These are phyloP conservation scores for Cantharellus anzutake DNA, from an alignment of 768 basidiomycete genomes.

Conservation along the genomic window DNA sequence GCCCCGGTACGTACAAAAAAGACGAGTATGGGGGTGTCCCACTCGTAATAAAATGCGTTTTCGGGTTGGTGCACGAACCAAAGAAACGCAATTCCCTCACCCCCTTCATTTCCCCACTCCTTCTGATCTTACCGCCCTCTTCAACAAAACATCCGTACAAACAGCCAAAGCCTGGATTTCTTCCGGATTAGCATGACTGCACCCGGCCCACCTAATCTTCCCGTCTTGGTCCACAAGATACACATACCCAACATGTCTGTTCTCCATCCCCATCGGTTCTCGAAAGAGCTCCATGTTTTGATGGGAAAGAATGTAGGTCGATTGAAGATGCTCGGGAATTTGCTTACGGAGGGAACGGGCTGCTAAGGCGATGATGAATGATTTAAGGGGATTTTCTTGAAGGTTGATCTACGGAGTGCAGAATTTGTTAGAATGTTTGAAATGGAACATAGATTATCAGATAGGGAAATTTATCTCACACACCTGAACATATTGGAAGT, in stretches of 20 bases:
- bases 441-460: background rate
- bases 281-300: conserved; percentile 77
- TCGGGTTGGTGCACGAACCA: too few species aligned
- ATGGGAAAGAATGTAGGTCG: conserved; percentile 58
- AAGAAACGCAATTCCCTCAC: too few species aligned
- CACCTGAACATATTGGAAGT: conserved; percentile 48
- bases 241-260: conserved; percentile 81
- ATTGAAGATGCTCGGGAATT: conserved; percentile 42
- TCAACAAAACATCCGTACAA: conserved; percentile 50
- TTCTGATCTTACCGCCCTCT: conserved; percentile 17
- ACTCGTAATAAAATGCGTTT: too few species aligned
- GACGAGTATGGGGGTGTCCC: too few species aligned
- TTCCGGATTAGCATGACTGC: conserved; percentile 60
- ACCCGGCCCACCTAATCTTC: conserved; percentile 83
- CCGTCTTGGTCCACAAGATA: conserved; percentile 74
- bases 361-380: conserved; percentile 74
- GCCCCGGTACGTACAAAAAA: too few species aligned
- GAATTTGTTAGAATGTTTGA: background rate
- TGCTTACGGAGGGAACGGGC: conserved; percentile 47
- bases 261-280: conserved; percentile 71
- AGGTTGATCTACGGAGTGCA: conserved; percentile 46
- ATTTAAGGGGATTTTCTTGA: conserved; percentile 87
- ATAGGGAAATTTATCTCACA: background rate
- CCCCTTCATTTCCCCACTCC: too few species aligned
- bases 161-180: conserved; percentile 51